Evolutionary conservation across 2,329 filamentous ascomycete genomes (phyloP).

Genomic region (Colletotrichum liaoningense): DNA sequence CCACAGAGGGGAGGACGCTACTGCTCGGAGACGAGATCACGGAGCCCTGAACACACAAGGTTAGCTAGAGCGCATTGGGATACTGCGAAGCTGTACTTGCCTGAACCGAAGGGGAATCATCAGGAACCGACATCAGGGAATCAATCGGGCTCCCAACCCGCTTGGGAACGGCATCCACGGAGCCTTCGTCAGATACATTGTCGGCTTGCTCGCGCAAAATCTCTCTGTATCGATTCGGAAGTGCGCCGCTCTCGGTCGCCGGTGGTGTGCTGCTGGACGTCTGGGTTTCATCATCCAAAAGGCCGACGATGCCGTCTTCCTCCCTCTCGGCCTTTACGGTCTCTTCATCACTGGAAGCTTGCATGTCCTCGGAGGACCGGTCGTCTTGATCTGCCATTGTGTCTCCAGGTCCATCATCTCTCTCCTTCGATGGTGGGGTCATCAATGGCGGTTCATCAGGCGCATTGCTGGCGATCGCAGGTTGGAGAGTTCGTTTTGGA

Average conservation of each 20-base stretch:
- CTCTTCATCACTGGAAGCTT: slow-evolving; percentile 55
- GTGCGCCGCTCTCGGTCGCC: slow-evolving; percentile 48
- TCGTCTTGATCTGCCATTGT: slow-evolving; percentile 63
- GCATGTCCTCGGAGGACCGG: slow-evolving; percentile 52
- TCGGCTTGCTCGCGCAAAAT: slow-evolving; percentile 56
- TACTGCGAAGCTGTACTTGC: slow-evolving; percentile 56
- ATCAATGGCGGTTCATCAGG: slow-evolving; percentile 36
- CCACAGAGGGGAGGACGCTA: slow-evolving; percentile 76
- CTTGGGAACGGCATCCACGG: slow-evolving; percentile 63
- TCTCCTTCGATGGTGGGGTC: slow-evolving; percentile 33
- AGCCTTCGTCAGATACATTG: slow-evolving; percentile 63
- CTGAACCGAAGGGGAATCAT: slow-evolving; percentile 87
- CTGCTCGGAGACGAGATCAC: slow-evolving; percentile 76
- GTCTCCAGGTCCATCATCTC: slow-evolving; percentile 51
- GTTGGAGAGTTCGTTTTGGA: slow-evolving; percentile 28
- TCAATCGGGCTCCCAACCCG: slow-evolving; percentile 75
- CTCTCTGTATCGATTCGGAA: slow-evolving; percentile 57
- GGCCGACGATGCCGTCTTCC: slow-evolving; percentile 49
- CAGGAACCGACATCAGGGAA: slow-evolving; percentile 79
- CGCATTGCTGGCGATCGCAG: slow-evolving; percentile 29
- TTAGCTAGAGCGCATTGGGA: background rate
- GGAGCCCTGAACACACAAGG: slow-evolving; percentile 58
- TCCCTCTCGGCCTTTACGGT: slow-evolving; percentile 52
- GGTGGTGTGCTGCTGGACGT: slow-evolving; percentile 39
- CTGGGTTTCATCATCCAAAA: slow-evolving; percentile 48